Conservation (phyloP, 2,329 filamentous ascomycete genomes). For the Monosporascus sp. region DNA sequence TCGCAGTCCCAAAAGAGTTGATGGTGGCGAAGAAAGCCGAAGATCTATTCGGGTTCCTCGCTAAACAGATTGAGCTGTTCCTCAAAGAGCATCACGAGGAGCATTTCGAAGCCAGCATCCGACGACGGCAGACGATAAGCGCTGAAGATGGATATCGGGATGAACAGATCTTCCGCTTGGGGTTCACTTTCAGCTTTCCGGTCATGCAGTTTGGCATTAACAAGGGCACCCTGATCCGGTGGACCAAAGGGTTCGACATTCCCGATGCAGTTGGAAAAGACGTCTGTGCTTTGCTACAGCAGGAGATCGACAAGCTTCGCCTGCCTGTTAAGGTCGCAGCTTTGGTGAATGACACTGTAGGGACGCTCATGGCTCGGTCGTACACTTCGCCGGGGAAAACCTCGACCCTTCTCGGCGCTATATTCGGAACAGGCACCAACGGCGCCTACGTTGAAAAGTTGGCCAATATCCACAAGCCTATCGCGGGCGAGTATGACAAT, state of each 20-base stretch:
- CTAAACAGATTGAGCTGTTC: conserved; percentile 86
- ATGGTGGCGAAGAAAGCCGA: conserved; percentile 84
- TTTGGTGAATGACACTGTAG: conserved; percentile 95
- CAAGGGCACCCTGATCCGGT: conserved; percentile 87
- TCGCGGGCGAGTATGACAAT: conserved; percentile 65
- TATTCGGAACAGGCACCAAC: conserved; percentile 96
- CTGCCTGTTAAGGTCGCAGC: conserved; percentile 93
- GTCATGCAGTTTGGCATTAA: conserved; percentile 93
- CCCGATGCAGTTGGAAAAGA: conserved; percentile 91
- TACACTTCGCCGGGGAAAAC: conserved; percentile 89
- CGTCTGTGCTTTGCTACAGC: conserved; percentile 83
- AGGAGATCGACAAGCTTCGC: conserved; percentile 78
- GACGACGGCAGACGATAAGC: conserved; percentile 57
- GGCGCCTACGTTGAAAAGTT: conserved; percentile 96
- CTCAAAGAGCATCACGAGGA: conserved; percentile 82
- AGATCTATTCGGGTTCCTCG: conserved; percentile 88
- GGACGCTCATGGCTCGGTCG: conserved; percentile 93
- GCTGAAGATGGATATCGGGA: conserved; percentile 56
- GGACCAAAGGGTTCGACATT: conserved; percentile 99
- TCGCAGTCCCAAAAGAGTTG: conserved; percentile 80
- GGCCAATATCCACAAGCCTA: conserved; percentile 72
- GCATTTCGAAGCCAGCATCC: conserved; percentile 68
- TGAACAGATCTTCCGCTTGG: conserved; percentile 81
- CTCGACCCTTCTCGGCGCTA: conserved; percentile 84
- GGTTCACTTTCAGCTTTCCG: conserved; percentile 99